Base-by-base conservation (phyloP, 805 yeast species). In the Yamadazyma sp. region DNA sequence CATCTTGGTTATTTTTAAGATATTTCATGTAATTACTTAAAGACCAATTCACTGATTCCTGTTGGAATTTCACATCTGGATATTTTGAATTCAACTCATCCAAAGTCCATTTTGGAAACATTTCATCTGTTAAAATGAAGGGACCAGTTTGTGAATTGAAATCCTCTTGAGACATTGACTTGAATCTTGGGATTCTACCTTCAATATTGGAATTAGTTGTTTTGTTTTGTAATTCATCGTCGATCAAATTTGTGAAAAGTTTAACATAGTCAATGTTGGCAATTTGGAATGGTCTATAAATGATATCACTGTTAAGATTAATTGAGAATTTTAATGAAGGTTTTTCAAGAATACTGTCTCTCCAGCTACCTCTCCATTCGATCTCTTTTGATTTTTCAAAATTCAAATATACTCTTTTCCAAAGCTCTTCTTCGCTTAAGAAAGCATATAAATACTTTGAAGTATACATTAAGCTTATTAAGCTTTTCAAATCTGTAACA, bases 11-110 rank as follows among this genome's bases (percentile, higher is more conserved):
- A 9, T 60, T 38, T 4, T 59, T 49, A 48, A 81, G 71, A 52
- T 88, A 88, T 34, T 78, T 68, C 1, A 72, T 53, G 50, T 86
- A 88, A 14, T 76, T 62, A 1, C 62, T 47, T 15, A 88, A 61
- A 3, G 80, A 71, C 96, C 96, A 88, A 42, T 78, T 75, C 30
- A 86, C 91, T 20, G 85, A 77, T 58, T 89, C 97, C 56, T 88
- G 95, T 36, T 91, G 74, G 58, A 89, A 89, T 30, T 58, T 62
- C 3, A 74, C 80, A 15, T 71, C 55, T 2, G 86, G 77, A 44
- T 81, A 86, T 34, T 80, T 54, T 2, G 56, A 42, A 4, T 69
- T 57, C 18, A 88, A 61, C 13, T 59, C 53, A 1, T 62, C 59
- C 13, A 82, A 53, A 7, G 69, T 62, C 94, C 95, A 84, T 2